These are phyloP conservation scores for Podila horticola DNA, from an alignment of 192 early-diverging fungal species.

Conservation along the genomic window DNA sequence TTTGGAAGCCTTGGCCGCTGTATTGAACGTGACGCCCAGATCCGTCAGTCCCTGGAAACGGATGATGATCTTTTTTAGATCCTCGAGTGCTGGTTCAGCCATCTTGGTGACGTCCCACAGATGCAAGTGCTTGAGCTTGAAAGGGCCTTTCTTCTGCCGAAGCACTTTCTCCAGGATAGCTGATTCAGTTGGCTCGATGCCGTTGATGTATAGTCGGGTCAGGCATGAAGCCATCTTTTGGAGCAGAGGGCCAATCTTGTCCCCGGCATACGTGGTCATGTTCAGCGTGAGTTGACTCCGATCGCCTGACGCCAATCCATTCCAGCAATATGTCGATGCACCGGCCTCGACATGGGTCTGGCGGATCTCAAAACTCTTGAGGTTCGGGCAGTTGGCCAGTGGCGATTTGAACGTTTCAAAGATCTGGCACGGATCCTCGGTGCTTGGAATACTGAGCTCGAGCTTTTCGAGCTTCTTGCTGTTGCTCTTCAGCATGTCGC, in stretches of 20 bases:
- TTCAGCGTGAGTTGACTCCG: conserved; percentile 8
- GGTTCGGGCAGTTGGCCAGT: conserved; percentile 16
- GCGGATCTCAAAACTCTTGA: conserved; percentile 8
- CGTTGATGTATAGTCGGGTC: neutral
- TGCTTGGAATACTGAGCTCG: conserved; percentile 1
- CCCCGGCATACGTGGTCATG: conserved; percentile 11
- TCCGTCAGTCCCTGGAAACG: neutral
- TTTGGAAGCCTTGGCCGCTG: conserved; percentile 2
- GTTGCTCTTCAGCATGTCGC: conserved; percentile 21
- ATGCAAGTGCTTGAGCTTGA: conserved; percentile 10
- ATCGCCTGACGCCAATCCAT: neutral
- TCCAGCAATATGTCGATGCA: conserved; percentile 15
- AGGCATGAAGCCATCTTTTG: conserved; percentile 26
- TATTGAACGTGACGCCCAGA: conserved; percentile 2
- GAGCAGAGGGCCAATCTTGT: conserved; percentile 22
- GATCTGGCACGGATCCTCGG: conserved; percentile 39
- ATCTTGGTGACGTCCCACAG: conserved; percentile 10
- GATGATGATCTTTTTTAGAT: conserved; percentile 20
- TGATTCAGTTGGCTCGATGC: conserved; percentile 6
- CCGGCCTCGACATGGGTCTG: conserved; percentile 2
- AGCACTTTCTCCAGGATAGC: conserved; percentile 19
- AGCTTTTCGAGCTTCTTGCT: neutral
- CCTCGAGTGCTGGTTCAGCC: conserved; percentile 8
- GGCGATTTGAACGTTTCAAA: conserved; percentile 25
- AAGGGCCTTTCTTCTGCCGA: conserved; percentile 29